phyloP scores from a whole-genome alignment of 106 monocot genomes.

The Dendrobium nobile region DNA sequence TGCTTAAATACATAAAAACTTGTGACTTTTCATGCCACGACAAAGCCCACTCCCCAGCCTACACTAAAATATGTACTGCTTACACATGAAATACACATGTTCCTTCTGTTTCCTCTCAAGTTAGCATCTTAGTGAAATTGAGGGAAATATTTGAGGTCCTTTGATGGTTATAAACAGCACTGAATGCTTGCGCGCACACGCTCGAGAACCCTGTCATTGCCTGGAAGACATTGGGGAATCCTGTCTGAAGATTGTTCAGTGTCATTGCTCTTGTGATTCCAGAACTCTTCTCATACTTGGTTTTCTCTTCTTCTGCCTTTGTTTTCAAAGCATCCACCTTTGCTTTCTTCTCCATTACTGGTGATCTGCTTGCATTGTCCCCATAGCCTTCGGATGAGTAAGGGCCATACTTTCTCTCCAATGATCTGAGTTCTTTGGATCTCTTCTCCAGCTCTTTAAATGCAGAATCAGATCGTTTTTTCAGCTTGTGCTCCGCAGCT shows the following conservation, averaged over 20 bases:
- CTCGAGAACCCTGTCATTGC: constrained; percentile 86
- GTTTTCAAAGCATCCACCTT: constrained; percentile 54
- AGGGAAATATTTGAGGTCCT: constrained; percentile 7
- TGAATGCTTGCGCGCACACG: constrained; percentile 71
- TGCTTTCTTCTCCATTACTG: constrained; percentile 35
- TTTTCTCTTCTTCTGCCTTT: constrained; percentile 82
- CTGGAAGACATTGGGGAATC: constrained; percentile 86
- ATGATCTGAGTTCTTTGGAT: constrained; percentile 45
- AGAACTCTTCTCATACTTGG: constrained; percentile 62
- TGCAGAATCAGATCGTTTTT: constrained; percentile 48
- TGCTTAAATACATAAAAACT: too few species aligned
- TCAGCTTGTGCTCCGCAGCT: constrained; percentile 69
- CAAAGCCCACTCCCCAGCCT: not conserved
- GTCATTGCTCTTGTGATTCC: constrained; percentile 82
- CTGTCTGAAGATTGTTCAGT: constrained; percentile 88
- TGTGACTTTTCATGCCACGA: not conserved
- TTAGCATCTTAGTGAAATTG: not conserved
- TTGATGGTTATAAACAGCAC: constrained; percentile 43
- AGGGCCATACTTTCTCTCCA: constrained; percentile 51
- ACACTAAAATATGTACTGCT: not conserved
- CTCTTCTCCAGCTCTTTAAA: constrained; percentile 60
- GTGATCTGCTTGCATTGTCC: constrained; percentile 9
- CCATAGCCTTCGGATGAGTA: constrained; percentile 20
- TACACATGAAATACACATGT: not conserved
- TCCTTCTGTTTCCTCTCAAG: not conserved